These are phyloP conservation scores for Angomonas desouzai DNA, from an alignment of 208 protist genomes.

Conservation along the genomic window DNA sequence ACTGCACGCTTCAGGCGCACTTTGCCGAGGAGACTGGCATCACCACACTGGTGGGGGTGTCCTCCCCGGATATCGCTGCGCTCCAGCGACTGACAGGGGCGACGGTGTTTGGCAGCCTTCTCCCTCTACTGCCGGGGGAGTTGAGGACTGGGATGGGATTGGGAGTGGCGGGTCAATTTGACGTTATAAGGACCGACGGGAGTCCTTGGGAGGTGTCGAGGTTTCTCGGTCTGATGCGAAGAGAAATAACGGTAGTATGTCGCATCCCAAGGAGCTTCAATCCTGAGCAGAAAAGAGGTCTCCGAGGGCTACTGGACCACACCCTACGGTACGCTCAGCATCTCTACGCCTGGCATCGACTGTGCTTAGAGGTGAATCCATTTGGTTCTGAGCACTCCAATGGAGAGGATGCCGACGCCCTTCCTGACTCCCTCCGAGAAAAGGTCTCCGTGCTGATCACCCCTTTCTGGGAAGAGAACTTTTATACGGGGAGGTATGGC, in stretches of 20 bases:
- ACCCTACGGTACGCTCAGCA: neutral
- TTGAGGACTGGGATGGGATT: neutral
- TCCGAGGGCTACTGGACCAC: neutral
- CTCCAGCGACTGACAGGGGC: neutral
- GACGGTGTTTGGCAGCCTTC: neutral
- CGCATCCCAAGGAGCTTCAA: neutral
- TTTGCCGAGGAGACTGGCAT: slow-evolving; percentile 38
- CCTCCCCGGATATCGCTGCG: slow-evolving; percentile 24
- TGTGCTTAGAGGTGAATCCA: too few relatives aligned
- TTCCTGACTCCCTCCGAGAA: too few relatives aligned
- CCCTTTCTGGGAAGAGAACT: too few relatives aligned
- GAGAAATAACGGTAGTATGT: neutral
- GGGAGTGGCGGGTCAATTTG: neutral
- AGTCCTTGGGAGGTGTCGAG: neutral
- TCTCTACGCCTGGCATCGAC: too few relatives aligned
- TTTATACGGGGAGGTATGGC: too few relatives aligned
- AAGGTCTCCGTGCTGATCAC: too few relatives aligned
- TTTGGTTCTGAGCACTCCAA: too few relatives aligned
- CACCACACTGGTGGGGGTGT: slow-evolving; percentile 56
- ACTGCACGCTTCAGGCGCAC: slow-evolving; percentile 65
- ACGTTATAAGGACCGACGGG: neutral
- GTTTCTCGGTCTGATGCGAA: neutral
- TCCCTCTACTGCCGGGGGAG: neutral
- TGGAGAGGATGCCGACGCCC: too few relatives aligned
- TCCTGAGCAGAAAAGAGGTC: neutral